phyloP scores from a whole-genome alignment of 2,329 filamentous ascomycete species.

The Curvularia spicifera region DNA sequence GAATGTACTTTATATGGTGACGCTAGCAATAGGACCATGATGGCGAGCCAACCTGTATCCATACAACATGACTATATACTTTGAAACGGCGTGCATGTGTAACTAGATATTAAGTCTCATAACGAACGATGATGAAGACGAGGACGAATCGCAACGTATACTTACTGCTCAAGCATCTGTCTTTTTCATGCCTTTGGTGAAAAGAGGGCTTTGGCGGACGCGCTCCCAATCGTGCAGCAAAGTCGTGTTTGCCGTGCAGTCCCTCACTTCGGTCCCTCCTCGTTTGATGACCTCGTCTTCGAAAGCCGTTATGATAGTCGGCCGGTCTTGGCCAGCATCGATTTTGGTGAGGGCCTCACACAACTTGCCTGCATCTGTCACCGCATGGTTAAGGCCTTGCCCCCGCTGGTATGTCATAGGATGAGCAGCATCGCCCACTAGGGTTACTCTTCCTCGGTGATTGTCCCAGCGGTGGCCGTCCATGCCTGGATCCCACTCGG shows the following conservation, averaged over 20 bases:
- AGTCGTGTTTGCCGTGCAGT: constrained; percentile 41
- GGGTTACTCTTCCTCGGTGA: constrained; percentile 44
- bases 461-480: constrained; percentile 45
- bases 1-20: background rate
- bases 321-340: constrained; percentile 29
- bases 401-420: constrained; percentile 56
- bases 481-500: constrained; percentile 45
- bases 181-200: constrained; percentile 40
- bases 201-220: constrained; percentile 43
- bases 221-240: constrained; percentile 49
- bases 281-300: constrained; percentile 55
- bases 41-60: background rate
- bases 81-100: background rate
- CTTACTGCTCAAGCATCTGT: background rate
- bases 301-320: constrained; percentile 47
- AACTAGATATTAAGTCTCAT: background rate
- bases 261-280: constrained; percentile 43
- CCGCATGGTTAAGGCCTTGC: constrained; percentile 58
- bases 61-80: background rate
- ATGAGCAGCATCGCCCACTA: constrained; percentile 52
- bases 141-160: background rate
- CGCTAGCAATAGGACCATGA: background rate
- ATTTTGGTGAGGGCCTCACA: constrained; percentile 42
- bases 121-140: background rate
- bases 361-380: constrained; percentile 54